phyloP scores from a whole-genome alignment of 2,329 filamentous ascomycete genomes.

The Penicillium sp. region DNA sequence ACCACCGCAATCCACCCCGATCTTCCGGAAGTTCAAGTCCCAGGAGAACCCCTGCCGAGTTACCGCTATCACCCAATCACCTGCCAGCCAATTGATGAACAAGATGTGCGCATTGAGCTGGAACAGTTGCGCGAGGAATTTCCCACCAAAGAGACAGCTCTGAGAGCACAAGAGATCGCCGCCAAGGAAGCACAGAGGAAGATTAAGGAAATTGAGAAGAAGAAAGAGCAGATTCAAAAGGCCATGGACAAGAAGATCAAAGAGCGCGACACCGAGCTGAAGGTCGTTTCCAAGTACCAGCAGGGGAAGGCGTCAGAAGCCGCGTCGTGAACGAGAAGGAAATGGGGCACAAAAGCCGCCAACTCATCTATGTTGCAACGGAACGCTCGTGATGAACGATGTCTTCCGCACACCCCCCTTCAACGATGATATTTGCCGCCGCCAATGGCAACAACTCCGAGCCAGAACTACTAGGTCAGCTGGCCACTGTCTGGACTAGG shows the following conservation, averaged over 20 bases:
- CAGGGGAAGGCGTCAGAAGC: constrained; percentile 36
- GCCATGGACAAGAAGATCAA: constrained; percentile 45
- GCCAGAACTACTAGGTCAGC: too few species aligned
- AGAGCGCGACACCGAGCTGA: constrained; percentile 44
- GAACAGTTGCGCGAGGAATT: constrained; percentile 38
- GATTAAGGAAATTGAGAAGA: constrained; percentile 38
- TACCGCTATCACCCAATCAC: constrained; percentile 41
- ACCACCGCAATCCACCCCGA: constrained; percentile 41
- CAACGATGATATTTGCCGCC: too few species aligned
- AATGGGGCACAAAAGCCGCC: not conserved
- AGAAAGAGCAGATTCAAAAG: constrained; percentile 40
- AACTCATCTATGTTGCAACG: not conserved
- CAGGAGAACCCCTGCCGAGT: constrained; percentile 31
- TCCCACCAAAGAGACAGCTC: constrained; percentile 33
- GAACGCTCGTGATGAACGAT: not conserved
- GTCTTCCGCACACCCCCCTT: not conserved
- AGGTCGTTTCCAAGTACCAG: constrained; percentile 43
- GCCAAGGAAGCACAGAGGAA: constrained; percentile 39
- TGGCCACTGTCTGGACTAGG: too few species aligned
- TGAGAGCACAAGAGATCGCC: constrained; percentile 38
- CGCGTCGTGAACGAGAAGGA: constrained; percentile 21
- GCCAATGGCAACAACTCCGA: too few species aligned
- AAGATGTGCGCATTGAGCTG: constrained; percentile 32
- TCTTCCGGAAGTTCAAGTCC: constrained; percentile 41
- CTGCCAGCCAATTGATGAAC: constrained; percentile 34